phyloP scores from a whole-genome alignment of 768 basidiomycete genomes.

The Leccinum barrowsii region DNA sequence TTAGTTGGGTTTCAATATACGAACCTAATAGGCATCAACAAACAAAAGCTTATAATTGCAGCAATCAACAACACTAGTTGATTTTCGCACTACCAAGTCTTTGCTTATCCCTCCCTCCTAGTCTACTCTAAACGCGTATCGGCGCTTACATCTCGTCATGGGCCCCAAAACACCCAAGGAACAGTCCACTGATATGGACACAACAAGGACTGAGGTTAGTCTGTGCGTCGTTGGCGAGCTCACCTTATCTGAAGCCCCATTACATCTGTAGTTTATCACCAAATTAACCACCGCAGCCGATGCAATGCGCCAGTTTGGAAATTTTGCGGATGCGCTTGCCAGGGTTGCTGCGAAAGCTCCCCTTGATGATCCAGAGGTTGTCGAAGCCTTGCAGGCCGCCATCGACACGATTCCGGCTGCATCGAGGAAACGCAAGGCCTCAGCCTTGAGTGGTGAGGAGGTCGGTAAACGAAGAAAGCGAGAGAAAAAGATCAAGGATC shows the following conservation, averaged over 20 bases:
- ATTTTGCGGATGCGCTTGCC: conserved; percentile 58
- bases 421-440: conserved; percentile 52
- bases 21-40: conserved; percentile 37
- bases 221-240: conserved; percentile 7
- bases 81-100: conserved; percentile 39
- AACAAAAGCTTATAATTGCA: conserved; percentile 40
- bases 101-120: conserved; percentile 33
- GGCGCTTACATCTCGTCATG: conserved; percentile 17
- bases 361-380: conserved; percentile 30
- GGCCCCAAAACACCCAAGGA: conserved; percentile 26
- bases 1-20: conserved; percentile 37
- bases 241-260: conserved; percentile 20
- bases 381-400: conserved; percentile 27
- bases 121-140: conserved; percentile 27
- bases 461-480: conserved; percentile 34
- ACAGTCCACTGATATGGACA: conserved; percentile 23
- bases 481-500: conserved; percentile 73
- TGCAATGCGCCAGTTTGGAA: conserved; percentile 60
- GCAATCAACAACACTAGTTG: conserved; percentile 35
- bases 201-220: conserved; percentile 30
- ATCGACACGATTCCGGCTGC: conserved; percentile 31
- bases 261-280: conserved; percentile 46
- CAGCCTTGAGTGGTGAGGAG: conserved; percentile 32
- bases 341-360: conserved; percentile 41
- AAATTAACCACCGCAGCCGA: conserved; percentile 57